Base-by-base conservation (phyloP, 306 rosid genomes). In the Ceratonia siliqua region DNA sequence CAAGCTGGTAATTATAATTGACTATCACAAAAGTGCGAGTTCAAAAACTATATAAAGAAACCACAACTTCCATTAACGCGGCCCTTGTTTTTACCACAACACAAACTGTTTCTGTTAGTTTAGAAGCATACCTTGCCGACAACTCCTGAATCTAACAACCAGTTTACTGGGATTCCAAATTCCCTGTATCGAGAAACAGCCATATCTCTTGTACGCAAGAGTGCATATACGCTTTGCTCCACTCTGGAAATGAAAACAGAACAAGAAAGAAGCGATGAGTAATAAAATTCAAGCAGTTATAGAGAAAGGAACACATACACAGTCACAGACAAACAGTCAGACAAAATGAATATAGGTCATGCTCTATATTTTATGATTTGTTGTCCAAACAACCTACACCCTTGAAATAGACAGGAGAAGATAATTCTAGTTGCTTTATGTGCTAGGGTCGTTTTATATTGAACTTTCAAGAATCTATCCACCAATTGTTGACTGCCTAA, bases 131-230 rank as follows among this genome's bases (percentile, higher is more conserved):
- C 99, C 93, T 92, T 95, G 85, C 99, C 98, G 46, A 92, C 98
- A 65, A 95, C 91, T 66, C 99, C 99, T 5, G 99, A 89, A 82
- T 95, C 99, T 66, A 70, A 42, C 41, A 95, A 55, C 99, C 99
- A 95, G 68, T 95, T 88, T 50, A 87, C 90, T 38, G 99, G 99
- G 78, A 92, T 89, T 79, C 98, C 99, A 20, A 95, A 95, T 70
- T 95, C 99, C 72, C 13, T 86, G 87, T 91, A 95, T 56, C 98
- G 88, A 7, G 99, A 92, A 76, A 92, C 74, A 63, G 99, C 98
- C 98, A 92, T 87, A 79, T 95, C 99, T 82, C 97, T 95, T 39
- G 99, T 95, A 52, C 98, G 87, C 62, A 92, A 70, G 25, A 95
- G 84, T 32, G 98, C 98, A 84, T 85, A 95, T 27, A 95, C 99